These are phyloP conservation scores for Coccomyxa subellipsoidea DNA, from an alignment of 163 green algal genomes.

Conservation along the genomic window DNA sequence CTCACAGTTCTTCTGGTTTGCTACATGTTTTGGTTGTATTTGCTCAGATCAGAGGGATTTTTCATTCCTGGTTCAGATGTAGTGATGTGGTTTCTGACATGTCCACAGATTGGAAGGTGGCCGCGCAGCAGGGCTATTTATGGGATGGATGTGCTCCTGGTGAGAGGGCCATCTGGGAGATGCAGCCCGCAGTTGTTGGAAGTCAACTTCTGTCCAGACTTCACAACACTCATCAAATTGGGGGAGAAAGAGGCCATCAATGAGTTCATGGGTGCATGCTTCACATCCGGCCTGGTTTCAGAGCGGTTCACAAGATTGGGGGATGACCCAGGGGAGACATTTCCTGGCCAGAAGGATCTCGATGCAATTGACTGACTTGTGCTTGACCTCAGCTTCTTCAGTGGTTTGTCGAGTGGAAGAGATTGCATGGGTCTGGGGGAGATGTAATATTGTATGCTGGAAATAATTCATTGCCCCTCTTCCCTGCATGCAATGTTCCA, in stretches of 20 bases:
- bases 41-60: no score
- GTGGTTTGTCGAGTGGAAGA: no score
- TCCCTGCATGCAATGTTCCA: no score
- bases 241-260: neutral
- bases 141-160: conserved; percentile 16
- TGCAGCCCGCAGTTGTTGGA: conserved; percentile 12
- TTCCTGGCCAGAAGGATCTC: neutral
- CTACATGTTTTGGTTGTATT: no score
- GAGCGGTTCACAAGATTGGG: neutral
- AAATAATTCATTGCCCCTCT: no score
- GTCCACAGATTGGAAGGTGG: conserved; percentile 18
- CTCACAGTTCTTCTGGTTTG: no score
- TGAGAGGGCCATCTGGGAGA: neutral
- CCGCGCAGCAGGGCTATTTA: conserved; percentile 13
- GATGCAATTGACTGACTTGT: neutral
- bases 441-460: neutral
- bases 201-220: conserved; percentile 20
- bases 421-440: neutral
- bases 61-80: no score
- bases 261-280: neutral
- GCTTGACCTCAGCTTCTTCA: neutral
- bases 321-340: neutral
- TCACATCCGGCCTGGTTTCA: neutral
- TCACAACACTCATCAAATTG: neutral
- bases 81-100: no score